Evolutionary conservation across 1,284 basidiomycete species (phyloP), one percentile per base, ranked within the genome.

Genomic region (Malassezia furfur): DNA sequence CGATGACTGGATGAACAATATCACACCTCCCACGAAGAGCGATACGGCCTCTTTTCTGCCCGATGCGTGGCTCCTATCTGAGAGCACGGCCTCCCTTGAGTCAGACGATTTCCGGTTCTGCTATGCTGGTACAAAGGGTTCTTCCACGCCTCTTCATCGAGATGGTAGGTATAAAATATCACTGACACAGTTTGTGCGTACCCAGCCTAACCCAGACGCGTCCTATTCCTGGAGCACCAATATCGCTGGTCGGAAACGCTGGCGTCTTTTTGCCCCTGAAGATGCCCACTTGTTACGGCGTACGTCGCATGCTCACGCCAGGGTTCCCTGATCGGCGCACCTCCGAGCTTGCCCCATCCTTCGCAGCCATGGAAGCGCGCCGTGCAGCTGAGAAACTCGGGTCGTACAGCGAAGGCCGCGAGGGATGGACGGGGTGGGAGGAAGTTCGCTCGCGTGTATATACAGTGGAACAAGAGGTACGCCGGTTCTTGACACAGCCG

Each of bases 201-300:
- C 19, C 14, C 3, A 40, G 25, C 22, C 37, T 38, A n/a, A 37
- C 14, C 19, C 54, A 61, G 71, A 82, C 66, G 77, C 76, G 4
- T 79, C 78, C 12, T 82, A 82, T 64, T 80, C 79, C 15, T 82
- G 81, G 79, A 79, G 78, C 5, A 79, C 80, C 2, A 82, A 82
- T 62, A 65, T 81, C 5, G 73, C 78, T 15, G 81, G 81, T 0
- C 64, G 76, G 7, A 82, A 82, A 60, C 52, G 74, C 7, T 82
- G 81, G 81, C 77, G 76, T 68, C 64, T 82, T 4, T 80, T 81
- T 54, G 78, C 79, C 7, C 81, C 81, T 0, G 64, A 62, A 0
- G 55, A 64, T 11, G 64, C 76, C 0, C 62, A 67, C 10, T 41
- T 62, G 19, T 57, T 78, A 10, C 67, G 68, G 1, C 65, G 61